A percentile compares a stretch with the other conserved stretches of the same genome.
phyloP scores from a whole-genome alignment of 768 basidiomycete species.

The Boletus tomentosulus region DNA sequence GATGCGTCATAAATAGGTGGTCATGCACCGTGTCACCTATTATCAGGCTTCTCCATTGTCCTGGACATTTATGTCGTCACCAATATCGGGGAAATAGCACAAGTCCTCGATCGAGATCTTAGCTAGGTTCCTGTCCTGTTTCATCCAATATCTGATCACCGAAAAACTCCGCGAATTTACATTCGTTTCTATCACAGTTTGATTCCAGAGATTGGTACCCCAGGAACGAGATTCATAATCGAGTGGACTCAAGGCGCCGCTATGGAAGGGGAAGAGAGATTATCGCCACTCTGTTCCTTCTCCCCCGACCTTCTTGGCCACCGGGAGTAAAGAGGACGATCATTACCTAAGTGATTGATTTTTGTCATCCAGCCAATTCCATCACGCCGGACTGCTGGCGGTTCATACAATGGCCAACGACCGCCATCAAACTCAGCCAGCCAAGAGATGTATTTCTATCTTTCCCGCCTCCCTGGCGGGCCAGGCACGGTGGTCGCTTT shows the following conservation, averaged over 20 bases:
- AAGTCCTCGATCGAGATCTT: conserved; percentile 2
- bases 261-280: not conserved
- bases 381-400: not conserved
- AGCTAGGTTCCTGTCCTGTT: not conserved
- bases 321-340: not conserved
- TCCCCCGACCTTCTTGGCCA: not conserved
- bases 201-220: not conserved
- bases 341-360: not conserved
- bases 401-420: not conserved
- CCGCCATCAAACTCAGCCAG: not conserved
- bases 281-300: not conserved
- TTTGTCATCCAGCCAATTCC: not conserved
- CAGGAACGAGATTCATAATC: not conserved
- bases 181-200: no score
- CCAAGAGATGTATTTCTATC: not conserved
- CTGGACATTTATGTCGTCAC: not conserved
- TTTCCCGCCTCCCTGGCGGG: not conserved
- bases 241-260: no score
- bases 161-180: conserved; percentile 2
- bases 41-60: not conserved
- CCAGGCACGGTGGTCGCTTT: not conserved
- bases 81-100: not conserved
- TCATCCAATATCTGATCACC: not conserved
- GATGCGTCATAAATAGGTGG: not conserved
- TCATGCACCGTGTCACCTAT: not conserved